phyloP scores from a whole-genome alignment of 805 yeast genomes.

The Komagataella phaffii region DNA sequence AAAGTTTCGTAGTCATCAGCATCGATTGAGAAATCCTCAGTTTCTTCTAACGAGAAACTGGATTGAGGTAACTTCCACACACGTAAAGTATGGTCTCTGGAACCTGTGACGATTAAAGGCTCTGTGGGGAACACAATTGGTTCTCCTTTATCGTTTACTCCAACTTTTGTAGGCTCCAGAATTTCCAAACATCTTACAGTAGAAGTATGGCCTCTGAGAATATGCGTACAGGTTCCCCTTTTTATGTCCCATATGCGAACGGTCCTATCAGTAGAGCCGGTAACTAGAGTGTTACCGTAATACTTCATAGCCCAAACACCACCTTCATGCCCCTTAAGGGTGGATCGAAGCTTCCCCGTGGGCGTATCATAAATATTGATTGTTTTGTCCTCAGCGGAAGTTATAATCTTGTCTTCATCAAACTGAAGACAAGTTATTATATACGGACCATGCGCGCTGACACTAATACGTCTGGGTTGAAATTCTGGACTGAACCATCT shows the following conservation, averaged over 20 bases:
- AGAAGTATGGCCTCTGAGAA: constrained; percentile 83
- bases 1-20: constrained; percentile 18
- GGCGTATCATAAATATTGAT: constrained; percentile 71
- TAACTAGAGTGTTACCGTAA: constrained; percentile 67
- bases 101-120: constrained; percentile 71
- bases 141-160: constrained; percentile 44
- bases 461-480: constrained; percentile 52
- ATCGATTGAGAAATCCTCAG: background rate
- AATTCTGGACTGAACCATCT: constrained; percentile 76
- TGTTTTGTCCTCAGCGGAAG: constrained; percentile 82
- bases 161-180: constrained; percentile 51
- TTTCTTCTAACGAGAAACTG: background rate
- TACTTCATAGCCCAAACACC: constrained; percentile 98
- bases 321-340: constrained; percentile 82
- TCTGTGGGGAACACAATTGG: constrained; percentile 42
- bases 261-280: constrained; percentile 91
- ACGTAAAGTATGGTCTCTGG: constrained; percentile 74
- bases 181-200: constrained; percentile 89
- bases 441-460: constrained; percentile 57
- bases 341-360: constrained; percentile 50
- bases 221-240: constrained; percentile 79
- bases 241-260: constrained; percentile 88
- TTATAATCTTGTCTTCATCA: constrained; percentile 79
- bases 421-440: constrained; percentile 94
- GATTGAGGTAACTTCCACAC: constrained; percentile 61